Evolutionary conservation across 2,329 filamentous ascomycete genomes (phyloP), one percentile per base, ranked within the genome.

Genomic region (Camillea tinctor): DNA sequence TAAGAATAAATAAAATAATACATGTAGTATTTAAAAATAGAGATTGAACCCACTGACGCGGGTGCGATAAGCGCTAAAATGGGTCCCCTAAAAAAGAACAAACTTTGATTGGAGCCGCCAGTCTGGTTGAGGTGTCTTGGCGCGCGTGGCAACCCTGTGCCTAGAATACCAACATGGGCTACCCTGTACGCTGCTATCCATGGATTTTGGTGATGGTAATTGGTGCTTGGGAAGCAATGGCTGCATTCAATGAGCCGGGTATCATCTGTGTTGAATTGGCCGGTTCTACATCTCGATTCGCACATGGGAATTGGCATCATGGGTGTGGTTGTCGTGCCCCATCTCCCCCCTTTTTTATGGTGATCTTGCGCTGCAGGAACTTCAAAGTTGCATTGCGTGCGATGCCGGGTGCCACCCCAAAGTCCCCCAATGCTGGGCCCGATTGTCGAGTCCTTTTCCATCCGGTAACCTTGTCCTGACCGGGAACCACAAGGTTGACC

Each of bases 81-180:
- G 36, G 8, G 36, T n/a, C 36, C 36, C 36, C 36, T 17, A 60
- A 56, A 59, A 55, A 56, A 49, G 26, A 50, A 56, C 40, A 49
- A 30, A 40, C 55, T 30, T 49, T 50, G 52, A 49, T n/a, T 44
- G 36, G 19, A 9, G 57, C 52, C 53, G 56, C 48, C 44, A 52
- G 26, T 48, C 15, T 54, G 40, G 57, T 54, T 58, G 51, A 55
- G 54, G 44, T 40, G 52, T 21, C 60, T 60, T 53, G 54, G 59
- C 36, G 52, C 64, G 59, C 62, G 64, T 66, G 64, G 64, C 59
- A 64, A 58, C 64, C 64, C 64, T 66, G 64, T 55, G 17, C 11
- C 7, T 30, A 30, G 7, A 30, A 44, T 15, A 44, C 36, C 4
- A 44, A 44, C 36, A 30, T 7, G 26, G 26, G 2, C 26, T 17